Evolutionary conservation across 2,329 filamentous ascomycete genomes (phyloP).

Genomic region (Coniosporium tulheliwenetii): DNA sequence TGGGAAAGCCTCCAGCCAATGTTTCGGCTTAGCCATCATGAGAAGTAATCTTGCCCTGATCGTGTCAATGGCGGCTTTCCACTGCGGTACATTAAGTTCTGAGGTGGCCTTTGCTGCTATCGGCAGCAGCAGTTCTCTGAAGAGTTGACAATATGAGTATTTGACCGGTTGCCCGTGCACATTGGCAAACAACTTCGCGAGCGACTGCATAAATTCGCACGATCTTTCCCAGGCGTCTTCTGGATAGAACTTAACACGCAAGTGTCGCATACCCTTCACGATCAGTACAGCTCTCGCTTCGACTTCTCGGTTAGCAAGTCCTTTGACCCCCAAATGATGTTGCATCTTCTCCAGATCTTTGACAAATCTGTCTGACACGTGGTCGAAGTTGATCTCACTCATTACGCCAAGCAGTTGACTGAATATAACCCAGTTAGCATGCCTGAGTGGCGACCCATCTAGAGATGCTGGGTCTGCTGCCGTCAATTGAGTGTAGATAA

Average conservation of each 20-base stretch:
- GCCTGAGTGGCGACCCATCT: conserved; percentile 60
- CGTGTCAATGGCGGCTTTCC: conserved; percentile 69
- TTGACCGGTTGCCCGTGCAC: conserved; percentile 85
- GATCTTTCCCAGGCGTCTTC: conserved; percentile 69
- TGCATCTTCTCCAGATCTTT: conserved; percentile 65
- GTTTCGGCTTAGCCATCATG: conserved; percentile 79
- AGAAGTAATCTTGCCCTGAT: conserved; percentile 66
- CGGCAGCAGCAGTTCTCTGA: conserved; percentile 73
- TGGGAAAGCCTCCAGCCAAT: conserved; percentile 83
- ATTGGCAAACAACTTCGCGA: conserved; percentile 69
- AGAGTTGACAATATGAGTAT: conserved; percentile 82
- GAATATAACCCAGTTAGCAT: conserved; percentile 93
- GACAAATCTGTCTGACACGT: conserved; percentile 69
- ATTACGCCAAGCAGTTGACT: conserved; percentile 87
- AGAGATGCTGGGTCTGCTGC: conserved; percentile 73
- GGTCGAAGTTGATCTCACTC: conserved; percentile 81
- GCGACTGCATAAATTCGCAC: conserved; percentile 71
- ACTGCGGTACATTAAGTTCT: conserved; percentile 67
- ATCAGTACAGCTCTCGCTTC: conserved; percentile 79
- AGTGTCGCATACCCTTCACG: conserved; percentile 78
- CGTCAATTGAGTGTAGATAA: conserved; percentile 92
- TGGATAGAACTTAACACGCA: conserved; percentile 60
- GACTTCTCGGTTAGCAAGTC: conserved; percentile 46
- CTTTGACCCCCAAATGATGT: conserved; percentile 58
- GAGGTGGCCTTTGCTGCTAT: conserved; percentile 67